Percentiles rank a stretch among this genome's conserved stretches.
These are phyloP conservation scores for Plasmodium relictum DNA, from an alignment of 169 alveolate species.

Conservation along the genomic window DNA sequence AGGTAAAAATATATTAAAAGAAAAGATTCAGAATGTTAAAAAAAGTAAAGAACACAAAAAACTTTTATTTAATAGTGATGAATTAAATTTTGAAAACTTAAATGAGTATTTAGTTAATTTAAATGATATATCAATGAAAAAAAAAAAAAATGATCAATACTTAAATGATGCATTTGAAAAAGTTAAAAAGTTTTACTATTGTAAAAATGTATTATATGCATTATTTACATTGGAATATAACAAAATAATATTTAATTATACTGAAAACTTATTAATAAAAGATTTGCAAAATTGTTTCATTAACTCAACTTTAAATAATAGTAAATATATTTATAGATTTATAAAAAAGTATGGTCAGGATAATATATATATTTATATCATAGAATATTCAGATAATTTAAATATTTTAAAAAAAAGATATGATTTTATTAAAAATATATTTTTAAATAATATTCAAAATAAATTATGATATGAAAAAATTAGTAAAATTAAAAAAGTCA, in stretches of 20 bases:
- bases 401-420: slow-evolving; percentile 32
- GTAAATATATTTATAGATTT: slow-evolving; percentile 30
- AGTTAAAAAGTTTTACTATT: slow-evolving; percentile 27
- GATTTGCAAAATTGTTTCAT: slow-evolving; percentile 34
- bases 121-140: slow-evolving; percentile 8
- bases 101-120: slow-evolving; percentile 21
- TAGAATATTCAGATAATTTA: slow-evolving; percentile 23
- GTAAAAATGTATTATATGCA: slow-evolving; percentile 58
- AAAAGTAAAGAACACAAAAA: slow-evolving; percentile 39
- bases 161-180: background rate
- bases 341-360: slow-evolving; percentile 37
- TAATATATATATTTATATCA: slow-evolving; percentile 27
- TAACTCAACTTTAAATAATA: slow-evolving; percentile 24
- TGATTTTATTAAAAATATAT: slow-evolving; percentile 25
- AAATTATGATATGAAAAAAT: no score
- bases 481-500: no score
- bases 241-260: slow-evolving; percentile 32
- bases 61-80: background rate
- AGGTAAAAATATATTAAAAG: slow-evolving; percentile 28
- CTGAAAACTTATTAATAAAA: slow-evolving; percentile 21
- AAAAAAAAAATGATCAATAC: background rate
- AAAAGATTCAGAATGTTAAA: slow-evolving; percentile 28
- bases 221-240: slow-evolving; percentile 43
- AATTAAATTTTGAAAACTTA: background rate
- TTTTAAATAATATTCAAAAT: no score